Base-by-base conservation (phyloP, 2,329 filamentous ascomycete species). In the Ceratocystis cacaofunesta region DNA sequence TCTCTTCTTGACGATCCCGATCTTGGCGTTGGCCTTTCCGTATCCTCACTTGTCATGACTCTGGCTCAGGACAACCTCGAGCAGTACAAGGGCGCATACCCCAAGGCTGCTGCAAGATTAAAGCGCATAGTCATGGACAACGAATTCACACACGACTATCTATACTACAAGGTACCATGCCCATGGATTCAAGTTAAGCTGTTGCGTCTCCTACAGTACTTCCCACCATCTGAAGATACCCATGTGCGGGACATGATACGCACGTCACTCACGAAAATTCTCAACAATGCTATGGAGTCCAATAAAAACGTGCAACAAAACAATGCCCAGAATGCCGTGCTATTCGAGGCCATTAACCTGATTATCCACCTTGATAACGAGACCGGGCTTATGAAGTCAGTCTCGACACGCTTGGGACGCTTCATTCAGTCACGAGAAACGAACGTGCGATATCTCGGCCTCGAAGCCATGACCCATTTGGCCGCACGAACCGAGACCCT, bases 281-380 rank as follows among this genome's bases (percentile, higher is more conserved):
- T 99, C 73, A 90, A 96, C 71, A 80, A 90, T 46, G 92, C 94
- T 1, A 86, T 95, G 79, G 92, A 97, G 72, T 86, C 90, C 73
- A 94, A 90, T 64, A 99, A 97, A 78, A 99, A 99, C 71, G 94
- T 99, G 17, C 94, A 99, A 76, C 94, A 99, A 74, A 99, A 99
- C 75, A 99, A 99, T 73, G 94, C 94, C 0, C 94, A 97, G 73
- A 99, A 99, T 72, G 94, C 94, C 0, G 91, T 99, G 15, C 81
- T 99, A 1, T 99, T 99, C 72, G 94, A 99, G 78, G 95, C 94
- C 28, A 99, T 99, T 75, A 96, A 99, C 73, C 84, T 99, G 57
- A 94, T 96, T 70, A 99, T 99, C 70, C 94, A 99, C 73, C 83
- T 99, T 28, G 94, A 97, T 71, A 96, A 91, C 0, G 94, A 99